Base-by-base conservation (phyloP, 306 rosid genomes). In the Rosa multiflora region DNA sequence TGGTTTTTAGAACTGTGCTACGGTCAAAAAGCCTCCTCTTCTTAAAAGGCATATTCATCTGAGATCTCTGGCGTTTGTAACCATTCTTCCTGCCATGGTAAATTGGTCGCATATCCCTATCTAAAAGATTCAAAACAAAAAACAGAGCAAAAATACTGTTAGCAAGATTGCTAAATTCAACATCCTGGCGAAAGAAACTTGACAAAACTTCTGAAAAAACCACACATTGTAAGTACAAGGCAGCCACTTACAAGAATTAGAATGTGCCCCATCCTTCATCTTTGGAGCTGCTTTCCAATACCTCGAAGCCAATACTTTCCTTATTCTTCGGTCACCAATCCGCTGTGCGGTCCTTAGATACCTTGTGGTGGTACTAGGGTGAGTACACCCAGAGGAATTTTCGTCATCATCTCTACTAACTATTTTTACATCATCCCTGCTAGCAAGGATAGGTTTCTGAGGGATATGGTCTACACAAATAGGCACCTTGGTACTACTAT, bases 321-420 rank as follows among this genome's bases (percentile, higher is more conserved):
- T 85, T 82, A 88, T 89, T 44, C 92, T 87, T 58, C 89, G 86
- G 53, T 88, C 89, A 49, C 90, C 91, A 80, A 88, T 80, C 67
- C 79, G 85, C 13, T 86, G 86, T 17, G 73, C 85, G 71, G 89
- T 71, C 88, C 90, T 88, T 72, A 77, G 80, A 76, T 89, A 72
- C 91, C 84, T 92, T 72, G 79, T 84, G 81, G 83, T 66, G 48
- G 80, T 75, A 74, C 83, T 75, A 70, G 93, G 90, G 90, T 89
- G 88, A 86, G 85, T 84, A 75, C 94, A 90, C 90, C 89, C 90
- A 39, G 89, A 92, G 83, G 86, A 87, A 73, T 92, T 92, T 89
- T 94, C 96, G 89, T 94, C 97, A 86, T 94, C 97, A 90, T 94
- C 98, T 90, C 96, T 94, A 94, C 89, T 83, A 88, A 84, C 90